Base-by-base conservation (phyloP, 495 filamentous ascomycete genomes). In the Apodospora peruviana region DNA sequence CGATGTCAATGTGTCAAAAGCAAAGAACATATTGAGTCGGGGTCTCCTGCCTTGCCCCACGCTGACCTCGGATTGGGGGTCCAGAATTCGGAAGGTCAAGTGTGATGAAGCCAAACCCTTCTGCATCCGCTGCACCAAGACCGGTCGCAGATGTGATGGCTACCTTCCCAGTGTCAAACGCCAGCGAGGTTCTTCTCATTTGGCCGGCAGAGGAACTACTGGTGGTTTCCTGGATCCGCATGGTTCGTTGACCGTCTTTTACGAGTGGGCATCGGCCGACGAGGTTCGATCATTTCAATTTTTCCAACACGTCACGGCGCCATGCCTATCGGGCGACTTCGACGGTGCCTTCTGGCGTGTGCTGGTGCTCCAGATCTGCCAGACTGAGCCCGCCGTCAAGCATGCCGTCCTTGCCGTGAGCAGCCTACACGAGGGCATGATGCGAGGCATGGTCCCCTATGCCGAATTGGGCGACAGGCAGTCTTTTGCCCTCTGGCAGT, bases 381-480 rank as follows among this genome's bases (percentile, higher is more conserved):
- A 72, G 29, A 62, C 61, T 39, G 79, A 82, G 50, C 77, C 80
- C 0, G 78, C 79, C 0, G 72, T 83, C 1, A 78, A 78, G 60
- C 79, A 83, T 56, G 80, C 80, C 23, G 74, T 83, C 8, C 63
- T 77, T 8, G 73, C 72, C 34, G 71, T 84, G 22, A 77, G 77
- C 59, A 70, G 75, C 8, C 60, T 83, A 14, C 79, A 80, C 50
- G 78, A 73, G 41, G 53, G 43, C 27, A 63, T 67, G 59, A 53
- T 59, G 37, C 61, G 61, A 36, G 49, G 29, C 22, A 45, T 53
- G 32, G 12, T 61, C 3, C 58, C 72, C 10, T 66, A 65, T 9
- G 53, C 55, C 34, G 60, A 77, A 20, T 57, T 57, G 21, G 51
- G 50, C 45, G 60, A 45, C 56, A 53, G 49, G 57, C 65, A 45